Percentiles rank a stretch among this genome's conserved stretches.
Evolutionary conservation across 495 filamentous ascomycete genomes (phyloP).

Genomic region (Articulospora tetracladia): DNA sequence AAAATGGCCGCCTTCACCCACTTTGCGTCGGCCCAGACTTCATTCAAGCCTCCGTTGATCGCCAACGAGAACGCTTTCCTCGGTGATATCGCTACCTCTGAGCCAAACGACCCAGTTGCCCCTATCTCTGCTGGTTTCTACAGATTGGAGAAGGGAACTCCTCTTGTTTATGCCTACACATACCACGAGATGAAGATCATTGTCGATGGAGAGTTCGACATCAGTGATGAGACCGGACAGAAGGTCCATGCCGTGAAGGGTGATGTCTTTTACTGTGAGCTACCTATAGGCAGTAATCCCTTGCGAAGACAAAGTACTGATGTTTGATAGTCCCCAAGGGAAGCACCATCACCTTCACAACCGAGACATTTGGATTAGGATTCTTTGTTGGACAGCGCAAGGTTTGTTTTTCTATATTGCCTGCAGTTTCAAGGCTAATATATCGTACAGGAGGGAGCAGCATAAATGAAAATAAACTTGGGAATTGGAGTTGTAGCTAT

Average conservation of each 20-base stretch:
- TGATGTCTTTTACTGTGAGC: slow-evolving; percentile 65
- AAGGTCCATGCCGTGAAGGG: slow-evolving; percentile 63
- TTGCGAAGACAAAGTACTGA: slow-evolving; percentile 31
- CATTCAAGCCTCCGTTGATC: slow-evolving; percentile 66
- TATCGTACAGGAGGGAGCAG: slow-evolving; percentile 10
- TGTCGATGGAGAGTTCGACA: slow-evolving; percentile 71
- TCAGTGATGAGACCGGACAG: slow-evolving; percentile 66
- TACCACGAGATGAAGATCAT: slow-evolving; percentile 82
- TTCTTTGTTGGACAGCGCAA: slow-evolving; percentile 56
- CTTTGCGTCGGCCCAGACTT: slow-evolving; percentile 56
- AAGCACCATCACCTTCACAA: slow-evolving; percentile 72
- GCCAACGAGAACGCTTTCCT: slow-evolving; percentile 73
- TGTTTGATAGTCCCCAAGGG: slow-evolving; percentile 58
- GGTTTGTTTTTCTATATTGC: slow-evolving; percentile 13
- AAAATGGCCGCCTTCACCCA: slow-evolving; percentile 42
- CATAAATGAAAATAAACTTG: slow-evolving; percentile 1
- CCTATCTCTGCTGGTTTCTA: slow-evolving; percentile 71
- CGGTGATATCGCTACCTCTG: slow-evolving; percentile 59
- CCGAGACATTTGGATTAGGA: slow-evolving; percentile 63
- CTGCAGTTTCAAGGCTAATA: neutral
- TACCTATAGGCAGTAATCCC: neutral
- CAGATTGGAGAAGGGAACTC: slow-evolving; percentile 68
- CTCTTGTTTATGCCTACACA: slow-evolving; percentile 68
- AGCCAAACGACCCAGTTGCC: slow-evolving; percentile 48
- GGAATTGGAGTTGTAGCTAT: neutral